Evolutionary conservation across 352 stramenopile species (phyloP), one percentile per base, ranked within the genome.

Genomic region (Hyaloperonospora brassicae): DNA sequence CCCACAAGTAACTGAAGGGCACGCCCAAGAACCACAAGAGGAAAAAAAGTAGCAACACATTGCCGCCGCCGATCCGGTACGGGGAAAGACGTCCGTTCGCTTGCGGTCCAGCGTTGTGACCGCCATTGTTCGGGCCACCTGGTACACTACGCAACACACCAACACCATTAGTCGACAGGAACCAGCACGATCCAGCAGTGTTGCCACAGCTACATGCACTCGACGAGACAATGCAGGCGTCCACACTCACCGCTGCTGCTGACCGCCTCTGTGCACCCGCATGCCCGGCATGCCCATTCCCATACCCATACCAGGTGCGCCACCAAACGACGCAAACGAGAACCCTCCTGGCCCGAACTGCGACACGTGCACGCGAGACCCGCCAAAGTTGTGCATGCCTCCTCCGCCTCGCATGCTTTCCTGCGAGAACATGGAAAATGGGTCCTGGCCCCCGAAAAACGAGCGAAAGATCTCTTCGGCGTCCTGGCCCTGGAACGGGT

Each of bases 341-440:
- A 91, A 89, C 27, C 27, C 27, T 27, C 80, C 80, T 5, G 80
- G 80, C 17, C 80, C 80, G 52, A 89, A 91, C 48, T 91, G 76
- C 40, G 80, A 87, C 45, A 90, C 64, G 34, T 87, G 77, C 39
- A 91, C 80, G n/a, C 80, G 76, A 34, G 66, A 69, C 31, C 77
- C 72, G 39, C 79, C 77, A 31, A 63, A 66, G 43, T 70, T 70
- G 21, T 65, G 57, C 68, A 78, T 76, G 30, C 66, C 64, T 36
- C 68, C 67, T 50, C 73, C 60, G 11, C 66, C 74, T 21, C 72
- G 72, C 61, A 85, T 76, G 34, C 72, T 72, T 51, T 84, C 77
- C 59, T 91, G 80, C 59, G 87, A 91, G 51, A 91, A 91, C 73
- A 87, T 85, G 40, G 73, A 84, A 62, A 91, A 91, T 44, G 80